Conservation (phyloP, 768 basidiomycete genomes). For the Trametes maxima region DNA sequence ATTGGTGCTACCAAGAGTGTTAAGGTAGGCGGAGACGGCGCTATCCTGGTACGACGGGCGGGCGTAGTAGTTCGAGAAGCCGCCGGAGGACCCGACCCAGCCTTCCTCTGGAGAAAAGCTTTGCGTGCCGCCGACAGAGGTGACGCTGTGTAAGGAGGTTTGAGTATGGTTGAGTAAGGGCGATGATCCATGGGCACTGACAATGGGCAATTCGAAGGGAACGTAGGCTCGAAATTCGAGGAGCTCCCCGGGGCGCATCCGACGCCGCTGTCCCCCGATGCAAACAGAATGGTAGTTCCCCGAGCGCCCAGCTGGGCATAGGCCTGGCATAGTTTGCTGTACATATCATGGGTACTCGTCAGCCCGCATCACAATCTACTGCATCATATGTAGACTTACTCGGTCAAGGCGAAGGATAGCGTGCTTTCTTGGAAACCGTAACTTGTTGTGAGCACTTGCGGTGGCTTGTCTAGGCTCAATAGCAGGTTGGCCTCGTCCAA, state of each 20-base stretch:
- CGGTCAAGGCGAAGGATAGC: conserved; percentile 32
- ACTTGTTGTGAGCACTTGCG: conserved; percentile 37
- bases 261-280: conserved; percentile 41
- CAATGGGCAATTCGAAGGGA: conserved; percentile 24
- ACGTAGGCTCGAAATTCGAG: conserved; percentile 35
- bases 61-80: conserved; percentile 40
- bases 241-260: conserved; percentile 28
- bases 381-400: neutral
- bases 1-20: conserved; percentile 30
- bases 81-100: conserved; percentile 36
- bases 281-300: conserved; percentile 38
- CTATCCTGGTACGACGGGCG: conserved; percentile 40
- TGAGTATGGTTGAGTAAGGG: neutral
- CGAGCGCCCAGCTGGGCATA: conserved; percentile 39
- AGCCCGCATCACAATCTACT: neutral
- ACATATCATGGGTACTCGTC: conserved; percentile 38
- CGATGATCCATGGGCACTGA: neutral
- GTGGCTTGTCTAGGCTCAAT: conserved; percentile 26
- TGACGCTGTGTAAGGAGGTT: conserved; percentile 26
- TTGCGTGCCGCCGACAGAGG: conserved; percentile 39
- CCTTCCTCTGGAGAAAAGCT: conserved; percentile 37
- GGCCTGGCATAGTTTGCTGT: conserved; percentile 38
- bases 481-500: conserved; percentile 35
- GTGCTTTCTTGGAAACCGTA: conserved; percentile 54
- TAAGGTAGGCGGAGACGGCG: conserved; percentile 40